These are phyloP conservation scores for Fusarium sp. DNA, from an alignment of 2,329 filamentous ascomycete genomes.

Conservation along the genomic window DNA sequence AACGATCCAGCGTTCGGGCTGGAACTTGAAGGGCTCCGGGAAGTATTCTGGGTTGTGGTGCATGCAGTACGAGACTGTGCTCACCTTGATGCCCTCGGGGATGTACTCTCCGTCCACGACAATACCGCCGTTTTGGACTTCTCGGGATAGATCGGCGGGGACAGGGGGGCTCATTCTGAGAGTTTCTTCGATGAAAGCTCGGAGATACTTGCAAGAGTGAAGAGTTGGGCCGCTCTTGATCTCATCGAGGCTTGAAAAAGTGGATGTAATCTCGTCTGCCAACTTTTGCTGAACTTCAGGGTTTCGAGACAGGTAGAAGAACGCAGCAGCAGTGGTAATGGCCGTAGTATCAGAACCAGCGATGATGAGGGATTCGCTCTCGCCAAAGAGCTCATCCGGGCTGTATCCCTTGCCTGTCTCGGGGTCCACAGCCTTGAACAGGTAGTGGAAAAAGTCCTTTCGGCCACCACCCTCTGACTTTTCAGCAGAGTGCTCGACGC, in stretches of 20 bases:
- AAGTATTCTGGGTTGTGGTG: constrained; percentile 29
- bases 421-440: constrained; percentile 36
- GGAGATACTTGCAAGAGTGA: constrained; percentile 39
- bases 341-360: constrained; percentile 38
- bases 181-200: constrained; percentile 41
- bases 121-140: constrained; percentile 27
- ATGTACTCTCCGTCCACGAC: constrained; percentile 29
- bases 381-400: constrained; percentile 37
- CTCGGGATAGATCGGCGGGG: constrained; percentile 29
- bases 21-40: constrained; percentile 25
- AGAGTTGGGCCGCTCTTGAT: constrained; percentile 20
- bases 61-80: constrained; percentile 20
- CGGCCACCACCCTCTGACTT: constrained; percentile 10
- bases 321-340: constrained; percentile 22
- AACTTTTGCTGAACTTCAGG: constrained; percentile 19
- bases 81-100: constrained; percentile 27
- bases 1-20: constrained; percentile 33
- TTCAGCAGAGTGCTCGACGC: constrained; percentile 1
- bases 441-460: constrained; percentile 44
- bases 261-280: constrained; percentile 13
- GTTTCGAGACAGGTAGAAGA: constrained; percentile 37
- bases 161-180: constrained; percentile 40
- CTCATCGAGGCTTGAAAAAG: constrained; percentile 17
- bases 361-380: constrained; percentile 41
- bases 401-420: constrained; percentile 42